These are phyloP conservation scores for Onygenales sp. DNA, from an alignment of 2,329 filamentous ascomycete species.

Conservation along the genomic window DNA sequence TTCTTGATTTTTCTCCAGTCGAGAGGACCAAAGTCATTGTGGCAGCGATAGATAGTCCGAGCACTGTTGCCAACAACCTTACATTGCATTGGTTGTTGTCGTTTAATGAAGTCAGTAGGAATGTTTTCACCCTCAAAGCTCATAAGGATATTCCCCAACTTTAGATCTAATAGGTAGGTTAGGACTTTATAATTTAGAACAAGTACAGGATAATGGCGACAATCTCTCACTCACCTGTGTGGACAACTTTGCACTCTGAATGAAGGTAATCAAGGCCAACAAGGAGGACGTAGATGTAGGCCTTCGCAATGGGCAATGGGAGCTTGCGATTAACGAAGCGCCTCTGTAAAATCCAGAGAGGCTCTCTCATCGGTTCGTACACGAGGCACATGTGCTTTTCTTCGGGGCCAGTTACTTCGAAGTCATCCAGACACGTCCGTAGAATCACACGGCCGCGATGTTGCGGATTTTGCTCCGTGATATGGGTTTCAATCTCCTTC, in stretches of 20 bases:
- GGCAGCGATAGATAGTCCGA: slow-evolving; percentile 20
- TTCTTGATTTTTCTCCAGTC: slow-evolving; percentile 8
- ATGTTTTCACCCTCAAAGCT: too few relatives aligned
- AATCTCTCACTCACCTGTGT: too few relatives aligned
- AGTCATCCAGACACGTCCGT: not conserved
- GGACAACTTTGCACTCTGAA: not conserved
- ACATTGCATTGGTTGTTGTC: too few relatives aligned
- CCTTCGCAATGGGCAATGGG: not conserved
- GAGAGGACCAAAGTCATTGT: slow-evolving; percentile 20
- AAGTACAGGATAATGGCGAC: too few relatives aligned
- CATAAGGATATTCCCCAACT: too few relatives aligned
- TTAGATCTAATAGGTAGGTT: too few relatives aligned
- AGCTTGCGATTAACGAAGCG: not conserved
- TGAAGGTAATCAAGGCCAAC: not conserved
- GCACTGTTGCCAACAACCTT: not conserved
- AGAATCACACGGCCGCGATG: not conserved
- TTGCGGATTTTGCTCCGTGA: not conserved
- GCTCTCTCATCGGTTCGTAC: not conserved
- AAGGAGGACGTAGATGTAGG: not conserved
- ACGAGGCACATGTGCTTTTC: not conserved
- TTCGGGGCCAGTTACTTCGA: not conserved
- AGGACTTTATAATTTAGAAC: too few relatives aligned
- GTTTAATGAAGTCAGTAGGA: too few relatives aligned
- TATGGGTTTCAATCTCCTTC: not conserved
- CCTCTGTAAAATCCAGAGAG: not conserved